Evolutionary conservation across 805 yeast genomes (phyloP), one percentile per base, ranked within the genome.

Genomic region (Helenozyma rhizophorensis): DNA sequence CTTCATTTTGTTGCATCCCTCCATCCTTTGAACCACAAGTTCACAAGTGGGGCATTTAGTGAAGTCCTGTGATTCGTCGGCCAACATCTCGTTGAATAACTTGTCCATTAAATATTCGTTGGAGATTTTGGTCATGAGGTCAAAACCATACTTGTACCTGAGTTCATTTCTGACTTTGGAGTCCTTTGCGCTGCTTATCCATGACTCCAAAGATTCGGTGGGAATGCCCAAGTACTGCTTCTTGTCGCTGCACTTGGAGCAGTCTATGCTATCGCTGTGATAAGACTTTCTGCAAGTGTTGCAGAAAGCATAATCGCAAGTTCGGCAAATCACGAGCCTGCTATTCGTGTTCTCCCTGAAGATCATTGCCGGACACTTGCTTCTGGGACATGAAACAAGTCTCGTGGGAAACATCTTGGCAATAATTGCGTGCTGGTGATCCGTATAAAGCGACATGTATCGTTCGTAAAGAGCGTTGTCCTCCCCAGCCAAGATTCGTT

Each of bases 1-100:
- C 23, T 60, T 63, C 80, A 79, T 76, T 45, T 74, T 76, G 46
- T 78, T 78, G 50, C 84, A 79, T 4, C 84, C 86, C 42, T 77
- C 83, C 15, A 68, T 57, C 36, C 75, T 66, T 37, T 76, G 75
- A 5, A 76, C 68, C 6, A 68, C 68, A 2, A 68, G 46, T 11
- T 53, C 50, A 46, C 84, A 79, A 4, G 53, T 51, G 0, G 85
- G 84, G 41, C 84, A 79, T 32, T 62, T 51, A 14, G 61, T 64
- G 33, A 72, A 53, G 19, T 66, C 68, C 2, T 65, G 59, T 2
- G 60, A 60, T n/a, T 62, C 66, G 8, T 65, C 62, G 9, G 42
- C 45, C 9, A 78, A 50, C 31, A 75, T 55, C 22, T 65, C 59
- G 25, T 68, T 62, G 43, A 78, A 67, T 16, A 71, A 40, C 36